Base-by-base conservation (phyloP, 2,329 filamentous ascomycete genomes). In the Aschersonia sp. region DNA sequence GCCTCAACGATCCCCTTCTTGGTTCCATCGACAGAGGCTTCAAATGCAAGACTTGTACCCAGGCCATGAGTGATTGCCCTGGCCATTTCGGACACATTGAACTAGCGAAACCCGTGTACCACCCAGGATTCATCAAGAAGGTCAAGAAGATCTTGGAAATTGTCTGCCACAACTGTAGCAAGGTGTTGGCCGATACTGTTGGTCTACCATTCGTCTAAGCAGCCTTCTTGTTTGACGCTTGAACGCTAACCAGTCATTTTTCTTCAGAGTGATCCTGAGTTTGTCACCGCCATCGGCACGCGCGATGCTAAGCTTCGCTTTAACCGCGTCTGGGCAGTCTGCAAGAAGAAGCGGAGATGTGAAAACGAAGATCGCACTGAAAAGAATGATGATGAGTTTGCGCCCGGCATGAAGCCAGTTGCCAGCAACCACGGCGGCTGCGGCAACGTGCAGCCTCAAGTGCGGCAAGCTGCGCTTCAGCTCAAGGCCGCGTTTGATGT, bases 81-180 rank as follows among this genome's bases (percentile, higher is more conserved):
- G 92, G 92, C 51, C 92, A 99, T 65, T 99, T 98, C 64, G 92
- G 92, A 54, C 94, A 98, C 68, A 98, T 98, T 59, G 94, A 98
- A 69, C 77, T 99, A 56, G 89, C 92, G 42, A 89, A 87, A 63
- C 92, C 94, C 48, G 92, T 98, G 58, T 99, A 85, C 67, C 92
- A 99, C 58, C 70, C 75, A 72, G 92, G 92, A 60, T 99, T 96
- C 69, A 85, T 99, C 71, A 94, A 87, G 67, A 97, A 97, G 73
- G 89, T 95, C 69, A 98, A 99, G 76, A 98, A 97, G 75, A 80
- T 99, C 59, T 75, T 98, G 66, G 94, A 98, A 76, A 92, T 89
- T 58, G 89, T 98, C 67, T 98, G 94, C 77, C 89, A 95, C 72
- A 96, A 94, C 68, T 98, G 94, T 76, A 90, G 89, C 70, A 94